Conservation (phyloP, 805 yeast genomes). For the Candida sithepensis region DNA sequence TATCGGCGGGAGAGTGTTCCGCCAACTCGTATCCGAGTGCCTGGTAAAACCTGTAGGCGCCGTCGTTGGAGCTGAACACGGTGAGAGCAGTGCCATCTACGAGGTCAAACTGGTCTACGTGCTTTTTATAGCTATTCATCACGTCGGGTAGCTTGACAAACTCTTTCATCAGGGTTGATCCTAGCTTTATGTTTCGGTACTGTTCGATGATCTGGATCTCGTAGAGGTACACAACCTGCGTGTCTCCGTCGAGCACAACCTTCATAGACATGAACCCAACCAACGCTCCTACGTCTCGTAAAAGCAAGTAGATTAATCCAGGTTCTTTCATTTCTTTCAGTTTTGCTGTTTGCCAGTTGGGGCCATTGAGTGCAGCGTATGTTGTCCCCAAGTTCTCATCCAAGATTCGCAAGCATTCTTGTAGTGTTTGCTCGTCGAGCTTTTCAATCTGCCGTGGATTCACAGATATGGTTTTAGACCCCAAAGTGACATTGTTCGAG, state of each 20-base stretch:
- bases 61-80: conserved; percentile 44
- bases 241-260: conserved; percentile 37
- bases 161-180: conserved; percentile 34
- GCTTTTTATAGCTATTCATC: conserved; percentile 9
- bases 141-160: conserved; percentile 33
- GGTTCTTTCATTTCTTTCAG: conserved; percentile 42
- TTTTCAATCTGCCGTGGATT: background rate
- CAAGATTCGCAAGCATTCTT: conserved; percentile 19
- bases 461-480: background rate
- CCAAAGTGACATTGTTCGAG: background rate
- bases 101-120: conserved; percentile 1
- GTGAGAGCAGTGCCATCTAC: conserved; percentile 40
- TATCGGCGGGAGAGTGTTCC: conserved; percentile 43
- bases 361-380: conserved; percentile 30
- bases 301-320: conserved; percentile 43
- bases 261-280: conserved; percentile 46
- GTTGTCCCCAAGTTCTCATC: conserved; percentile 25
- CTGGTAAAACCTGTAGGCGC: conserved; percentile 43
- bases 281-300: conserved; percentile 17
- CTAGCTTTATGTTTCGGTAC: conserved; percentile 36
- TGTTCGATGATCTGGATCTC: conserved; percentile 47
- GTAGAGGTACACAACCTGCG: conserved; percentile 46
- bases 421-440: background rate
- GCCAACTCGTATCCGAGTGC: conserved; percentile 37
- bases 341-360: conserved; percentile 41